phyloP scores from a whole-genome alignment of 2,329 filamentous ascomycete species.

The Ophiostoma quercus region DNA sequence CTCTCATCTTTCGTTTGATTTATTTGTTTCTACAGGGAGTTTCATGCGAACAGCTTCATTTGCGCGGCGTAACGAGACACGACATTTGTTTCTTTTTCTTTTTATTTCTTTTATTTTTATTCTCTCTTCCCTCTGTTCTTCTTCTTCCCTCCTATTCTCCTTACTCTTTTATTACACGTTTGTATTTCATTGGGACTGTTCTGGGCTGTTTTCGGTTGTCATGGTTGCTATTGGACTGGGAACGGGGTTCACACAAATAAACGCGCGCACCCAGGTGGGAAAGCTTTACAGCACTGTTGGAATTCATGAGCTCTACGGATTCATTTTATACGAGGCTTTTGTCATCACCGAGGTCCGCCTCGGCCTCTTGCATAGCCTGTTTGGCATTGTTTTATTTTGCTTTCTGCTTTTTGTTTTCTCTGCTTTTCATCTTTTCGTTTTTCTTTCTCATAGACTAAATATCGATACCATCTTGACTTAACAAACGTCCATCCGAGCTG shows the following conservation, averaged over 20 bases:
- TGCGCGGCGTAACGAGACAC: constrained; percentile 19
- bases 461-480: constrained; percentile 1
- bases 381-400: background rate
- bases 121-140: background rate
- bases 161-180: constrained; percentile 4
- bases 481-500: background rate
- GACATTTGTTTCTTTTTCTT: background rate
- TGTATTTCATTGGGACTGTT: constrained; percentile 15
- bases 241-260: constrained; percentile 14
- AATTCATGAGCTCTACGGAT: background rate
- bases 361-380: constrained; percentile 9
- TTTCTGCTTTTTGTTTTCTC: background rate
- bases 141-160: background rate
- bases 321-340: constrained; percentile 7
- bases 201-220: background rate
- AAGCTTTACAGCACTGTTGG: background rate
- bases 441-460: background rate
- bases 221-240: constrained; percentile 10
- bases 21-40: constrained; percentile 1
- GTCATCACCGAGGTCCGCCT: background rate
- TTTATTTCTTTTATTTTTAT: background rate
- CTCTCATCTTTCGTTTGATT: background rate
- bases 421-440: background rate
- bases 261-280: constrained; percentile 15
- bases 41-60: constrained; percentile 10